Evolutionary conservation across 495 filamentous ascomycete genomes (phyloP), one percentile per base, ranked within the genome.

Genomic region (Aspergillus affinis): DNA sequence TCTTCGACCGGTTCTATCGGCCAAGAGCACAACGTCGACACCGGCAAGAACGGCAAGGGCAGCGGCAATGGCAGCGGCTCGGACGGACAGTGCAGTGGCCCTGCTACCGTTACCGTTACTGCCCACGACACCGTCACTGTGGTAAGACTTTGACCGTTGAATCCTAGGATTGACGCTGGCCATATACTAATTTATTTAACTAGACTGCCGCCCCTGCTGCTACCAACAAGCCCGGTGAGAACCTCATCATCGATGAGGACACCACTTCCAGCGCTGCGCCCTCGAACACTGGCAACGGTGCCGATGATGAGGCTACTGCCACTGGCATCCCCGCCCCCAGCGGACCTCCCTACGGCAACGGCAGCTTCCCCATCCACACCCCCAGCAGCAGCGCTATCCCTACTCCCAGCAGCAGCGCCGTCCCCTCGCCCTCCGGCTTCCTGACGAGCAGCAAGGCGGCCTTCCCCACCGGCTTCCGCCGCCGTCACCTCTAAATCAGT

Each of bases 71-170:
- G 26, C 29, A 47, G 61, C 2, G 51, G 57, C 44, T 32, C 30
- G 30, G 17, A 65, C 46, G 54, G 59, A 44, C 53, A 64, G 20
- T 60, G 61, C 36, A 61, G n/a, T n/a, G n/a, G 55, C 62, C 58
- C 57, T 44, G 62, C 58, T 41, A 76, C 73, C 57, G 76, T 75
- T 19, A 81, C 77, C 27, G 73, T 77, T 53, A 72, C 75, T 21
- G 70, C 69, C 18, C 70, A 66, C 18, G 61, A 70, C 23, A 76
- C 74, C 17, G 70, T 79, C 69, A 78, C 78, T 58, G 74, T 77
- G 59, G 78, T 80, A 73, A 55, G 76, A 71, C 60, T 30, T 18
- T 2, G 2, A 12, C 26, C 59, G 2, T 41, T 26, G 8, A 26
- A 32, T 4, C 9, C 30, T 21, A 6, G 10, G 27, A 9, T 26